A percentile compares a stretch with the other conserved stretches of the same genome.
Evolutionary conservation across 495 filamentous ascomycete genomes (phyloP).

Genomic region (Podospora comata): DNA sequence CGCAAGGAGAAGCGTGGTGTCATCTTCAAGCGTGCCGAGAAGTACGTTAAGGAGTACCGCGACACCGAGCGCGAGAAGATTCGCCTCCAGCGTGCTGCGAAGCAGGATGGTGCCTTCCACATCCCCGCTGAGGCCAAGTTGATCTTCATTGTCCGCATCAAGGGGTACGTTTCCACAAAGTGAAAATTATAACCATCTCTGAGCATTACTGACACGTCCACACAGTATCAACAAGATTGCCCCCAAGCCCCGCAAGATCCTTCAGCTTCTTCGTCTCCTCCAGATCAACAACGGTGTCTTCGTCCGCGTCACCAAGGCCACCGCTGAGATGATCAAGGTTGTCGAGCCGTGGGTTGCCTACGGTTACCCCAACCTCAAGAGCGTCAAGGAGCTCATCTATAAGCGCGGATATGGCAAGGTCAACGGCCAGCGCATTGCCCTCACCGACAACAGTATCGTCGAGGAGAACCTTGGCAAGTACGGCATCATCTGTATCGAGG

Average conservation of each 20-base stretch:
- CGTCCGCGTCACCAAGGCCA: conserved; percentile 95
- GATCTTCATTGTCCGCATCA: conserved; percentile 98
- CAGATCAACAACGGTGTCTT: conserved; percentile 99
- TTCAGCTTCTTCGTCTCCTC: conserved; percentile 96
- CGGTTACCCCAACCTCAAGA: conserved; percentile 98
- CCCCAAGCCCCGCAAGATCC: conserved; percentile 99
- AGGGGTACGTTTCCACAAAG: conserved; percentile 59
- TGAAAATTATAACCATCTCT: background rate
- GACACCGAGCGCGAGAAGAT: conserved; percentile 97
- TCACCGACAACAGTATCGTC: conserved; percentile 97
- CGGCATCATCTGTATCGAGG: conserved; percentile 99
- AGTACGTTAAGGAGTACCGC: conserved; percentile 99
- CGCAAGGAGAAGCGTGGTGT: conserved; percentile 95
- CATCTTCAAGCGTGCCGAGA: conserved; percentile 99
- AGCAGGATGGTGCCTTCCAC: conserved; percentile 90
- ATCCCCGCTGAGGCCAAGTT: conserved; percentile 92
- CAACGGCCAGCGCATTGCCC: conserved; percentile 89
- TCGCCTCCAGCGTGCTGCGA: conserved; percentile 80
- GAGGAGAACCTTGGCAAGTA: conserved; percentile 95
- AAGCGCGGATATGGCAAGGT: conserved; percentile 99
- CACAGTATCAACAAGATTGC: conserved; percentile 99
- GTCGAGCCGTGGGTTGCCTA: conserved; percentile 98
- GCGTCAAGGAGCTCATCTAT: conserved; percentile 97
- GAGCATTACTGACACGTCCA: conserved; percentile 7
- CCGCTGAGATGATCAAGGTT: conserved; percentile 94